Base-by-base conservation (phyloP, 768 basidiomycete genomes). In the Cantharellus cinnabarinus region DNA sequence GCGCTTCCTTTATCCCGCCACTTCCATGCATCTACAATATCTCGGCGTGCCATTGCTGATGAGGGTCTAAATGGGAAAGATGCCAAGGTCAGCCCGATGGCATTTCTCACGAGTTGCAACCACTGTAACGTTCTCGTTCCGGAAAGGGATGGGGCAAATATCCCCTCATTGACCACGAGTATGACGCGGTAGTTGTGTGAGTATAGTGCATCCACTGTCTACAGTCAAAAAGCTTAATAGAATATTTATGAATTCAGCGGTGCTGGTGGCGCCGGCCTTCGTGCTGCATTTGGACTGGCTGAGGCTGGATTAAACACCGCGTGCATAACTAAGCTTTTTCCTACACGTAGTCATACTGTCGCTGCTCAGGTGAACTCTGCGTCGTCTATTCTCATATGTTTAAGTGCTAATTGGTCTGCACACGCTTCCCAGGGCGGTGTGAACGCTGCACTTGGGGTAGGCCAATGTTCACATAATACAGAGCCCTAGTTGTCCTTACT, bases 221-320 rank as follows among this genome's bases (percentile, higher is more conserved):
- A 29, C 20, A 1, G 20, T 29, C 20, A 29, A 29, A 29, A 29
- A 53, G 59, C 41, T 60, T 59, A 65, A 57, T 10, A 48, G 10
- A 10, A 1, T 10, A 10, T 48, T 10, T 62, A 50, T 5, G n/a
- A 54, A 29, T 42, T 58, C 68, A 94, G 90, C 63, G 94, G 93
- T 68, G 94, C 95, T 35, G 95, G 95, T 65, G 95, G 95, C 71
- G 95, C 95, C 56, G 95, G 95, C 73, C 78, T 99, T 65, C 81
- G 95, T 71, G 95, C 94, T 50, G 94, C 94, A 20, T 99, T 99
- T 70, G 93, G 95, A 73, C 80, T 98, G 48, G 95, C 95, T 60
- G 93, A 98, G 72, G 89, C 89, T 63, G 95, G 95, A 58, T 85
- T 98, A 72, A 98, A 98, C 68, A 98, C 95, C 15, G 95, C 95